Base-by-base conservation (phyloP, 176 grass and related monocot genomes). In the Microstegium vimineum region DNA sequence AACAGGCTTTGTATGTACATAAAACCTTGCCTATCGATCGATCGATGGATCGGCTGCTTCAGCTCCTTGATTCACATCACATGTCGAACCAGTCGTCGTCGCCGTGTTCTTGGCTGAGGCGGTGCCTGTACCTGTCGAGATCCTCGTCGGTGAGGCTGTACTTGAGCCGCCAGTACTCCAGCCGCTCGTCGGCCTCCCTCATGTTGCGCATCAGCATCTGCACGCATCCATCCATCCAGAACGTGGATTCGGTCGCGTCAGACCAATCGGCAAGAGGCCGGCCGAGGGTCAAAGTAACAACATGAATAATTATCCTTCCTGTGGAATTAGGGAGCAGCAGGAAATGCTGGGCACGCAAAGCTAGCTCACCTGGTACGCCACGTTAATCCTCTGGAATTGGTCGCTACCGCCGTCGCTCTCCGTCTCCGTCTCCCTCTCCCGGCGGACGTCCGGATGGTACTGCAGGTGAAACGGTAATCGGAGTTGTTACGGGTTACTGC, bases 381-480 rank as follows among this genome's bases (percentile, higher is more conserved):
- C 16, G 73, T 59, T 90, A 73, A 90, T 90, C 78, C 78, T 15
- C 87, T 82, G 73, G 45, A 89, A 89, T 3, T 89, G 65, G 10
- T 1, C 11, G 57, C 7, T 0, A 34, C 43, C 7, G 37, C 40
- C 13, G 26, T 20, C 1, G 23, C 10, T 8, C 2, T 9, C 22
- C 0, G 2, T n/a, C n/a, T n/a, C n/a, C n/a, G n/a, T 3, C 20
- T 45, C 67, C 18, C 34, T 54, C 60, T 83, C 36, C 36, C 18
- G 65, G 59, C 78, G 1, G 5, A 84, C 75, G 75, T 88, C 86
- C 12, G 86, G 86, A 43, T 88, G 86, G 30, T 88, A 79, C 86
- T 84, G 86, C 64, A n/a, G 61, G 17, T 51, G 47, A 20, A 51
- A 2, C 6, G 18, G 6, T 18, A 49, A 49, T 49, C 43, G 16